A percentile compares a stretch with the other conserved stretches of the same genome.
Evolutionary conservation across 495 filamentous ascomycete species (phyloP).

Genomic region (Halenospora varia): DNA sequence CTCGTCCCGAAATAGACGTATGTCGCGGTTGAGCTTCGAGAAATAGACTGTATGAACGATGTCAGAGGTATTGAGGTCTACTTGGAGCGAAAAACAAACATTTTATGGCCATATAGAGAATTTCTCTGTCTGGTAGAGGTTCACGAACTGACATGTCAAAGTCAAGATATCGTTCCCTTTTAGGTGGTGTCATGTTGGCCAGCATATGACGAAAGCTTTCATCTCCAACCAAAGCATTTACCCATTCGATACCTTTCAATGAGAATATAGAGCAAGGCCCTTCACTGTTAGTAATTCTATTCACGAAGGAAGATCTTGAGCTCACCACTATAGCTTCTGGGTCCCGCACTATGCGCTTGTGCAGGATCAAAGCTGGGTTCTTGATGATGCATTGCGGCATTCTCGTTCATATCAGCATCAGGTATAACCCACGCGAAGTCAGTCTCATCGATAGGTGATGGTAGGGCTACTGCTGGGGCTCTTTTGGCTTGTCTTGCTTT

Average conservation of each 20-base stretch:
- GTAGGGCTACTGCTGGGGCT: not conserved
- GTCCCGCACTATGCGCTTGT: not conserved
- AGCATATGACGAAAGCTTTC: not conserved
- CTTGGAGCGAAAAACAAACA: not conserved
- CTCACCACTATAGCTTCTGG: not conserved
- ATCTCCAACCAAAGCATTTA: constrained; percentile 3
- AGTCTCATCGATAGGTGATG: not conserved
- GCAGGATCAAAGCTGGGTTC: not conserved
- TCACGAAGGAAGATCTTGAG: not conserved
- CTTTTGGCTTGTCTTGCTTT: not conserved
- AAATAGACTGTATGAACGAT: not conserved
- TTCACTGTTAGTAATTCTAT: not conserved
- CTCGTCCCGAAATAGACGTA: not conserved
- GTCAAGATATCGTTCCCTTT: not conserved
- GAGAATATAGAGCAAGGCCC: constrained; percentile 6
- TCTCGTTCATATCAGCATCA: not conserved
- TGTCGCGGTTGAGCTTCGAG: not conserved
- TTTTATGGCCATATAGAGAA: not conserved
- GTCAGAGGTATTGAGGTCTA: not conserved
- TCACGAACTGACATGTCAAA: not conserved
- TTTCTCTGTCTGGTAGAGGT: not conserved
- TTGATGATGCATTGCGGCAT: not conserved
- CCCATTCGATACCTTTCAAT: constrained; percentile 1
- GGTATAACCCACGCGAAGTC: constrained; percentile 1
- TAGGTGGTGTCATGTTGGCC: not conserved